A percentile compares a stretch with the other conserved stretches of the same genome.
Evolutionary conservation across 1,284 basidiomycete species (phyloP).

Genomic region (Pterulicium gracile): DNA sequence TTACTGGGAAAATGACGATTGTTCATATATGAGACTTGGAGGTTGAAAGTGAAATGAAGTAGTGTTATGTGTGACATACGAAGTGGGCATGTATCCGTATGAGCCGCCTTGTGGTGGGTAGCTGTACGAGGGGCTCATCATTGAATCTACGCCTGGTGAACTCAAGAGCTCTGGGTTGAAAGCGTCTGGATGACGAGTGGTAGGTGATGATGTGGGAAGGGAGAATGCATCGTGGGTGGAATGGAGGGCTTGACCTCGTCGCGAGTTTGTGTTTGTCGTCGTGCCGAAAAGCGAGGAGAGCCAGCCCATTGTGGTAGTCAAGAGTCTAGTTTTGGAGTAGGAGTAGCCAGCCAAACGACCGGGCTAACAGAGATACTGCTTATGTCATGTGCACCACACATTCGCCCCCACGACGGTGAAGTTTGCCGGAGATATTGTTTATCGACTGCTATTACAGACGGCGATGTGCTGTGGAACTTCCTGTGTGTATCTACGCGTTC

Average conservation of each 20-base stretch:
- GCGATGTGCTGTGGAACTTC: no score
- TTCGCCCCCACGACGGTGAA: no score
- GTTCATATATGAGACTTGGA: no score
- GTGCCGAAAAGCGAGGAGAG: conserved; percentile 49
- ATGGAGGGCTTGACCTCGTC: conserved; percentile 52
- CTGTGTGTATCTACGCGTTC: no score
- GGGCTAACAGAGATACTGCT: no score
- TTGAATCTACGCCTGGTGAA: conserved; percentile 34
- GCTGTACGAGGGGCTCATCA: conserved; percentile 43
- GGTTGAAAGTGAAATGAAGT: no score
- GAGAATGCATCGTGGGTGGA: conserved; percentile 74
- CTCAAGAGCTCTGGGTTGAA: conserved; percentile 43
- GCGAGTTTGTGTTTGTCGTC: conserved; percentile 30
- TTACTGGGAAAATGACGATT: not conserved
- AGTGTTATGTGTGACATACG: conserved; percentile 40
- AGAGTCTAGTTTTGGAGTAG: no score
- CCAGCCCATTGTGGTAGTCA: conserved; percentile 50
- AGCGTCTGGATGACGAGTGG: conserved; percentile 41
- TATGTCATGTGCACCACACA: no score
- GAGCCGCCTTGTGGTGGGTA: conserved; percentile 57
- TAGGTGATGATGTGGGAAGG: conserved; percentile 59
- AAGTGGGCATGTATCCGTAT: conserved; percentile 49
- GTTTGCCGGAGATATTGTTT: no score
- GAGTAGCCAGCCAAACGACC: no score
- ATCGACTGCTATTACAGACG: no score